These are phyloP conservation scores for Erythrophleum ivorense DNA, from an alignment of 331 rosid genomes.

Conservation along the genomic window DNA sequence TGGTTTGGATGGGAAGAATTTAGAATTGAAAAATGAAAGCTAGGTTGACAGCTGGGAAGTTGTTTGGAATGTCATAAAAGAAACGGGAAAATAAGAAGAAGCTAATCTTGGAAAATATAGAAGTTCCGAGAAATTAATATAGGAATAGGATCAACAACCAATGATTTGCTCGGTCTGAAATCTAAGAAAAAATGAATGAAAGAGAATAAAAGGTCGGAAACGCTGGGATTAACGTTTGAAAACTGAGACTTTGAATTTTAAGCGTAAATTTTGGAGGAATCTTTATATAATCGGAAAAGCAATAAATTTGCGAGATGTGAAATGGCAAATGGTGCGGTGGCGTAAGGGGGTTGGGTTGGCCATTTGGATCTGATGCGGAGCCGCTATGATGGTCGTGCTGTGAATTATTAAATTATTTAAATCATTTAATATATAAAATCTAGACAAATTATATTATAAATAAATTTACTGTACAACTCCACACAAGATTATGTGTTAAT, in stretches of 20 bases:
- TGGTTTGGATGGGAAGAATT: neutral
- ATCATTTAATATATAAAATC: too few relatives aligned
- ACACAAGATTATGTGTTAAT: too few relatives aligned
- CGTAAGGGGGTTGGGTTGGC: too few relatives aligned
- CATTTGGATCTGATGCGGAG: too few relatives aligned
- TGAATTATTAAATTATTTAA: too few relatives aligned
- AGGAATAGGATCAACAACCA: neutral
- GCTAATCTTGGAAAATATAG: neutral
- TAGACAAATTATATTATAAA: too few relatives aligned
- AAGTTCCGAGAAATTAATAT: neutral
- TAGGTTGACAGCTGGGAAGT: neutral
- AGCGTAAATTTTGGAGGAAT: too few relatives aligned
- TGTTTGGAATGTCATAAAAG: constrained; percentile 16
- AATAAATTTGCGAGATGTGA: too few relatives aligned
- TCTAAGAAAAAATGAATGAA: neutral
- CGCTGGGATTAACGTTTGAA: neutral
- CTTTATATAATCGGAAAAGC: too few relatives aligned
- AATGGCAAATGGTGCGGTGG: neutral
- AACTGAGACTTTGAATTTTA: neutral
- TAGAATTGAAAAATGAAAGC: constrained; percentile 3
- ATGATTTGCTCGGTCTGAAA: neutral
- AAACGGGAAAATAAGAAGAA: neutral
- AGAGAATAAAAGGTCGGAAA: neutral
- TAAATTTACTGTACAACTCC: too few relatives aligned
- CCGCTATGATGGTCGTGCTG: too few relatives aligned